These are phyloP conservation scores for Acanthamoeba triangularis DNA, from an alignment of 208 protist species.

Conservation along the genomic window DNA sequence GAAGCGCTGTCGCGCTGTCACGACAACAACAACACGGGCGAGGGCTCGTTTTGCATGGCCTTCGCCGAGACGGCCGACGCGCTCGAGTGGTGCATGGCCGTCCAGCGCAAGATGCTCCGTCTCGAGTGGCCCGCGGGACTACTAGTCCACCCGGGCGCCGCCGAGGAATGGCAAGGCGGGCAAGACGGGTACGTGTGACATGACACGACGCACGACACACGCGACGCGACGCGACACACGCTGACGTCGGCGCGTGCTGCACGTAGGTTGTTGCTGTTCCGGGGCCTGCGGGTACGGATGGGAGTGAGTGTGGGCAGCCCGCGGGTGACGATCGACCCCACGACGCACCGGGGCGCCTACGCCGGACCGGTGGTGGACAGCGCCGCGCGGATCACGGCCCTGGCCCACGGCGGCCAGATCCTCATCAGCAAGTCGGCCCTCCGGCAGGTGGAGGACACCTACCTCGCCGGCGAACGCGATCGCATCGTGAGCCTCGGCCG, in stretches of 20 bases:
- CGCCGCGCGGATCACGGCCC: background rate
- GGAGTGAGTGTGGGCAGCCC: background rate
- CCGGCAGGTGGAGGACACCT: background rate
- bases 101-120: constrained; percentile 2
- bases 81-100: constrained; percentile 8
- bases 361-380: background rate
- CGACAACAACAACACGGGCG: constrained; percentile 14
- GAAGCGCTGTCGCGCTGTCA: background rate
- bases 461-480: background rate
- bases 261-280: background rate
- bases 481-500: background rate
- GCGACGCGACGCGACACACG: background rate
- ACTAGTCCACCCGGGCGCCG: background rate
- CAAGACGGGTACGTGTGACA: background rate
- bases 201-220: background rate
- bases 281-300: constrained; percentile 64
- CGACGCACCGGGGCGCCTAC: background rate
- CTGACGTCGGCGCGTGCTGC: background rate
- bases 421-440: background rate
- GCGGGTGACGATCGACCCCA: background rate
- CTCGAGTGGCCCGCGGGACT: background rate
- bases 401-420: constrained; percentile 60
- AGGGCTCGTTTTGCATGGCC: constrained; percentile 66
- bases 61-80: background rate
- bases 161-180: background rate